A percentile compares a stretch with the other conserved stretches of the same genome.
phyloP scores from a whole-genome alignment of 352 stramenopile genomes.

The Phytophthora fragariae region DNA sequence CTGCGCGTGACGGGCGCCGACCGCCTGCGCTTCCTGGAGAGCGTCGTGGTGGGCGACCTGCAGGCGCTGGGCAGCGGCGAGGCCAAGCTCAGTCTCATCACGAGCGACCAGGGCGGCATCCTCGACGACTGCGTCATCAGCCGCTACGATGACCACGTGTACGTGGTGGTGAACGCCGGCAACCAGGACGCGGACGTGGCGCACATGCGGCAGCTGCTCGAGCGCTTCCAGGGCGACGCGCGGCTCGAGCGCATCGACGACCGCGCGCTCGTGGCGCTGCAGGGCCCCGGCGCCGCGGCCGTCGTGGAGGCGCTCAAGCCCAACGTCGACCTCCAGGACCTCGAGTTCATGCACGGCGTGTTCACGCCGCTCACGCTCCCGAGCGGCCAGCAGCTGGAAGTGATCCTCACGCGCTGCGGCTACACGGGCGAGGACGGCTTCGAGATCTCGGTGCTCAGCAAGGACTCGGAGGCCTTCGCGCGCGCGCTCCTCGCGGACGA shows the following conservation, averaged over 20 bases:
- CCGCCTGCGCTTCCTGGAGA: conserved; percentile 96
- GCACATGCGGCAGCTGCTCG: conserved; percentile 92
- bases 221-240: conserved; percentile 92
- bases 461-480: conserved; percentile 62
- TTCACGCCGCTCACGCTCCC: conserved; percentile 80
- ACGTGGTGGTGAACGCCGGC: conserved; percentile 98
- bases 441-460: conserved; percentile 93
- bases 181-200: conserved; percentile 97
- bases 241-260: conserved; percentile 94
- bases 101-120: conserved; percentile 96
- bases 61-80: conserved; percentile 82
- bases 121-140: conserved; percentile 99
- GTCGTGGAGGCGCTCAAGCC: conserved; percentile 89
- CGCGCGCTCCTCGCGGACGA: conserved; percentile 67
- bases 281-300: conserved; percentile 93
- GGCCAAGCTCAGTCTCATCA: conserved; percentile 95
- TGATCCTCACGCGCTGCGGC: conserved; percentile 95
- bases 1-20: conserved; percentile 93
- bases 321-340: conserved; percentile 90
- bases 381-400: conserved; percentile 70
- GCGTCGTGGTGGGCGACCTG: conserved; percentile 96
- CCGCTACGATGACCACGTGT: conserved; percentile 93
- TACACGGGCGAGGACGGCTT: conserved; percentile 99
- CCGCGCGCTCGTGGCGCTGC: conserved; percentile 95
- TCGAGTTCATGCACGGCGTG: conserved; percentile 97